These are phyloP conservation scores for Leccinum truebloodii DNA, from an alignment of 768 basidiomycete genomes.

Conservation along the genomic window DNA sequence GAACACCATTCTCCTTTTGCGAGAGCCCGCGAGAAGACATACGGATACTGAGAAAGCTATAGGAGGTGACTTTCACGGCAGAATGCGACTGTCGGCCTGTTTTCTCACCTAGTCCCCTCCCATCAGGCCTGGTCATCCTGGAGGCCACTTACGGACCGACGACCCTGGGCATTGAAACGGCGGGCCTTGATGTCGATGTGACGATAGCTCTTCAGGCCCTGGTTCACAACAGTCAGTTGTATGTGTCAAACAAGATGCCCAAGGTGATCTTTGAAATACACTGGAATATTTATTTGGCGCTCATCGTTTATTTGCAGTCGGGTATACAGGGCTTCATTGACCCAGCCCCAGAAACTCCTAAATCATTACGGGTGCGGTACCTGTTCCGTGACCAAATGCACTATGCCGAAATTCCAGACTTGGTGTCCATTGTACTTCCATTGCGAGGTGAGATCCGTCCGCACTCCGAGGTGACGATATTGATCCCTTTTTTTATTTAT, in stretches of 20 bases:
- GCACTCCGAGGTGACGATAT: neutral
- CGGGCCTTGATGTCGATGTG: constrained; percentile 69
- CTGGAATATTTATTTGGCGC: neutral
- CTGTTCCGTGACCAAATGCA: constrained; percentile 72
- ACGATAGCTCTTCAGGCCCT: constrained; percentile 81
- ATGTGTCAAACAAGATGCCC: constrained; percentile 70
- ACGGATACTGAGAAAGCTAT: constrained; percentile 61
- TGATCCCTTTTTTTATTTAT: constrained; percentile 12
- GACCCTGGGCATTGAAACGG: constrained; percentile 48
- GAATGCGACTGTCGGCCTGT: constrained; percentile 8
- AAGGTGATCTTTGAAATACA: constrained; percentile 51
- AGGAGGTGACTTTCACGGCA: constrained; percentile 51
- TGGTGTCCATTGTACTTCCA: constrained; percentile 69
- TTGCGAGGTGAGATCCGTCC: constrained; percentile 59
- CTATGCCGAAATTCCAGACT: constrained; percentile 75
- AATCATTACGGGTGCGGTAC: constrained; percentile 73
- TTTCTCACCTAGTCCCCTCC: constrained; percentile 14
- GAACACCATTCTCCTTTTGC: constrained; percentile 61
- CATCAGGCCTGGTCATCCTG: constrained; percentile 70
- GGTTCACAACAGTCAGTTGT: constrained; percentile 75
- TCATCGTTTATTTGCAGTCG: constrained; percentile 41
- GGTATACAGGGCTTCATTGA: constrained; percentile 88
- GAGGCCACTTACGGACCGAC: constrained; percentile 72
- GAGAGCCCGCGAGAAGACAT: constrained; percentile 66
- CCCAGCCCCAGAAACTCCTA: constrained; percentile 71